These are phyloP conservation scores for Onygenales sp. DNA, from an alignment of 2,329 filamentous ascomycete genomes.

Conservation along the genomic window DNA sequence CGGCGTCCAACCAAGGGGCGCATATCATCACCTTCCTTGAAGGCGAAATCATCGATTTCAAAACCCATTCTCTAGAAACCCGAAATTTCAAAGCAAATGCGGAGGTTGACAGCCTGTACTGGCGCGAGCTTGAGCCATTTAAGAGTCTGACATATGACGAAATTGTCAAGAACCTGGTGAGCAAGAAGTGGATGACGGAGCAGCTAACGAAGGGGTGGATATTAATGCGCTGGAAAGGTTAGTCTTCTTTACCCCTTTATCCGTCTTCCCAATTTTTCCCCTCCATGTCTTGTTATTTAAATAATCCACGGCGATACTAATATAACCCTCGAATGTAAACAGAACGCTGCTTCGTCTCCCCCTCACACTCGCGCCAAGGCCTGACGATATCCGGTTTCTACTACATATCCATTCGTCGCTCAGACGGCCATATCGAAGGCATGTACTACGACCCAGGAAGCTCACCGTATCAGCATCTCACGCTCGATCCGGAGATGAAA, in stretches of 20 bases:
- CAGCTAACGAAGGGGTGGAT: constrained; percentile 36
- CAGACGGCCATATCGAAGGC: constrained; percentile 37
- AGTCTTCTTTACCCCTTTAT: constrained; percentile 6
- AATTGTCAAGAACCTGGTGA: constrained; percentile 35
- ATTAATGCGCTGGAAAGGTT: constrained; percentile 44
- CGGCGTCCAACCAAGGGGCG: constrained; percentile 30
- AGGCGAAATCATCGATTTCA: constrained; percentile 60
- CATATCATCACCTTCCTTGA: constrained; percentile 51
- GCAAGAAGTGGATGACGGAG: constrained; percentile 35
- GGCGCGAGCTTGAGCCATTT: constrained; percentile 40
- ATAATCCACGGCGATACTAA: not conserved
- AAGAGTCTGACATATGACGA: constrained; percentile 35
- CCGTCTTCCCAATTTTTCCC: not conserved
- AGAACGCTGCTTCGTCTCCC: constrained; percentile 42
- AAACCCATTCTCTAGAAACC: constrained; percentile 38
- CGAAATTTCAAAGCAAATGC: constrained; percentile 38
- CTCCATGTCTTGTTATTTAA: not conserved
- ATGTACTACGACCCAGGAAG: constrained; percentile 42
- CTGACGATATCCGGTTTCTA: constrained; percentile 44
- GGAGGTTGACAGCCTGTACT: constrained; percentile 39
- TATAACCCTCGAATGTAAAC: not conserved
- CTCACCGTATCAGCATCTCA: constrained; percentile 40
- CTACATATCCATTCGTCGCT: constrained; percentile 38
- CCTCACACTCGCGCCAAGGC: constrained; percentile 36
- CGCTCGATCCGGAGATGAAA: constrained; percentile 29